Percentiles rank a stretch among this genome's conserved stretches.
Conservation (phyloP, 2,329 filamentous ascomycete species). For the Fusarium sp. region DNA sequence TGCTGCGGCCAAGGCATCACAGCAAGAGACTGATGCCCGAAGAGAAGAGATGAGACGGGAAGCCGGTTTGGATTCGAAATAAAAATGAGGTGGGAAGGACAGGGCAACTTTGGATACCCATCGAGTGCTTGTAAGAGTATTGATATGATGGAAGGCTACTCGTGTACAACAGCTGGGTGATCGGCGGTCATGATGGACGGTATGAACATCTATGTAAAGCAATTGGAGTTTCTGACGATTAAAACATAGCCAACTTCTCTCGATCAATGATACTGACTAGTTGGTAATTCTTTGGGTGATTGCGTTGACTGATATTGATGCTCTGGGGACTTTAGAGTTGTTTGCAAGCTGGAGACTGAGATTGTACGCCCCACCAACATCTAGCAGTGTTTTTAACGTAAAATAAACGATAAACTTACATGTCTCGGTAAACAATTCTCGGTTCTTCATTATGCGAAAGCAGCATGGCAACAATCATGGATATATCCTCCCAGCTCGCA, state of each 20-base stretch:
- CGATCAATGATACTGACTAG: not conserved
- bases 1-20: conserved; percentile 49
- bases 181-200: conserved; percentile 9
- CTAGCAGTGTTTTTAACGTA: not conserved
- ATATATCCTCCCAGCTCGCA: not conserved
- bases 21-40: conserved; percentile 55
- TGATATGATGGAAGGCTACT: conserved; percentile 7
- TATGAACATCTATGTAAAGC: not conserved
- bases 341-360: not conserved
- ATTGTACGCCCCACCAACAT: not conserved
- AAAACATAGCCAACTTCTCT: conserved; percentile 14
- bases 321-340: not conserved
- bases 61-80: conserved; percentile 55
- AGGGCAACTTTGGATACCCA: not conserved
- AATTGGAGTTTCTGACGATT: conserved; percentile 29
- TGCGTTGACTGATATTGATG: not conserved
- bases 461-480: not conserved
- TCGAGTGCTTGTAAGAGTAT: conserved; percentile 39
- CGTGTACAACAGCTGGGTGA: conserved; percentile 35
- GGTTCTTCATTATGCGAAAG: not conserved
- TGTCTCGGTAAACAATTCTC: not conserved
- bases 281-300: not conserved
- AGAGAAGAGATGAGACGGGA: conserved; percentile 62
- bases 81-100: not conserved
- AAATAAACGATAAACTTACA: not conserved